Evolutionary conservation across 2,329 filamentous ascomycete species (phyloP), one percentile per base, ranked within the genome.

Genomic region (Xylariaceae sp.): DNA sequence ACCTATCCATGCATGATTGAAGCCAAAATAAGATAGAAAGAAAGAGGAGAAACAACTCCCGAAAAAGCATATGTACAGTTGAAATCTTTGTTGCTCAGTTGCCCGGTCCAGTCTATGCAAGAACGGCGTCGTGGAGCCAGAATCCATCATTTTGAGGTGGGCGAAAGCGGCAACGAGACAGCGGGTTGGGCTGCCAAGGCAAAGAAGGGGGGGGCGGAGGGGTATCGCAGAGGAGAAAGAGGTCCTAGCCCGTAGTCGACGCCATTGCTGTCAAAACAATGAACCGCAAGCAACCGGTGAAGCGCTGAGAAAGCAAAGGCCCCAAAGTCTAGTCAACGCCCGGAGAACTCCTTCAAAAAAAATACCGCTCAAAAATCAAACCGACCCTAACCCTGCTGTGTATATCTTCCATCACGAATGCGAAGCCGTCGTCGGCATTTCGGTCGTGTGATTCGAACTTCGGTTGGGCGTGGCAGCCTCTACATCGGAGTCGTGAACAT

Each of bases 311-410:
- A 21, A 51, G 48, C 37, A 40, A 13, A 30, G 16, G 22, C 13
- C 21, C 37, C 49, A 43, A 41, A 43, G 47, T 59, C 57, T 59
- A 59, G 44, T 18, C 55, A 54, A 57, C 54, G 54, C 54, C 51
- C 10, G 5, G 43, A 6, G 40, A 53, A 49, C 26, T 18, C 45
- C 21, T 37, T 34, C 51, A 10, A 16, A 47, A 10, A 15, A 39
- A 44, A 26, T 44, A 34, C 8, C 26, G 26, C 26, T 26, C 26
- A 8, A 26, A n/a, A 26, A n/a, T 34, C 32, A 34, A 13, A 51
- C n/a, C 29, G 10, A 54, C 43, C 29, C 47, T 19, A 30, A 22
- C 37, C 16, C 47, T 53, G 50, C 30, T 49, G 26, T 49, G 26
- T 48, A 37, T 18, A 18, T 18, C n/a, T 7, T 37, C 9, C 36